These are phyloP conservation scores for Ilyonectria mors-panacis DNA, from an alignment of 2,329 filamentous ascomycete genomes.

Conservation along the genomic window DNA sequence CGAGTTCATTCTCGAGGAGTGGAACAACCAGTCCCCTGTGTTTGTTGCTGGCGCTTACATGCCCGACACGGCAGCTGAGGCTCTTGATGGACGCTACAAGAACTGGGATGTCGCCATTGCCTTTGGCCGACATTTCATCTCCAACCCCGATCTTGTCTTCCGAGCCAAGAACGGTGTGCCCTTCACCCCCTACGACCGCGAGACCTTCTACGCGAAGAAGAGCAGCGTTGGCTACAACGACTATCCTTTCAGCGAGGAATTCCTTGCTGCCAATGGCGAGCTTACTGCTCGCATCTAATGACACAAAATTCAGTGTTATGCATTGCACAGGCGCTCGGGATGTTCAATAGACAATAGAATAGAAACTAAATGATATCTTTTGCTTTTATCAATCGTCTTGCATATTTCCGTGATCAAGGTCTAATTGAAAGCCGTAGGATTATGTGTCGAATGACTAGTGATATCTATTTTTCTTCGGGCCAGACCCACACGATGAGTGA, in stretches of 20 bases:
- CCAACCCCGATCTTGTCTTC: conserved; percentile 56
- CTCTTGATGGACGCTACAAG: conserved; percentile 45
- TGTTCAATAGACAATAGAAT: conserved; percentile 2
- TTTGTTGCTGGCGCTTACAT: conserved; percentile 52
- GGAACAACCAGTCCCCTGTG: conserved; percentile 51
- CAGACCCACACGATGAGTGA: too few relatives aligned
- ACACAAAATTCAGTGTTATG: background rate
- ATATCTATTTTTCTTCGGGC: too few relatives aligned
- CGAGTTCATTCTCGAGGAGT: conserved; percentile 51
- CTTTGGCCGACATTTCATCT: conserved; percentile 54
- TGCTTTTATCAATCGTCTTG: background rate
- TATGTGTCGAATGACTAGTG: too few relatives aligned
- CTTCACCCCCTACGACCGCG: conserved; percentile 55
- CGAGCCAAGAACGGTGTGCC: conserved; percentile 55
- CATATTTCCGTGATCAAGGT: background rate
- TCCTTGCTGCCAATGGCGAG: background rate
- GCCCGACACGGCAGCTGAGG: conserved; percentile 41
- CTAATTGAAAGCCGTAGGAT: too few relatives aligned
- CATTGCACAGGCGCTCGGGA: background rate
- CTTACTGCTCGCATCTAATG: conserved; percentile 13
- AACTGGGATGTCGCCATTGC: conserved; percentile 47
- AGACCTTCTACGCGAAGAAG: conserved; percentile 56
- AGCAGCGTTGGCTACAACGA: conserved; percentile 49
- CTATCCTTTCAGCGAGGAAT: conserved; percentile 48
- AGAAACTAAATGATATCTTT: background rate